Conservation (phyloP, 805 yeast species). For the Candida loeiensis region DNA sequence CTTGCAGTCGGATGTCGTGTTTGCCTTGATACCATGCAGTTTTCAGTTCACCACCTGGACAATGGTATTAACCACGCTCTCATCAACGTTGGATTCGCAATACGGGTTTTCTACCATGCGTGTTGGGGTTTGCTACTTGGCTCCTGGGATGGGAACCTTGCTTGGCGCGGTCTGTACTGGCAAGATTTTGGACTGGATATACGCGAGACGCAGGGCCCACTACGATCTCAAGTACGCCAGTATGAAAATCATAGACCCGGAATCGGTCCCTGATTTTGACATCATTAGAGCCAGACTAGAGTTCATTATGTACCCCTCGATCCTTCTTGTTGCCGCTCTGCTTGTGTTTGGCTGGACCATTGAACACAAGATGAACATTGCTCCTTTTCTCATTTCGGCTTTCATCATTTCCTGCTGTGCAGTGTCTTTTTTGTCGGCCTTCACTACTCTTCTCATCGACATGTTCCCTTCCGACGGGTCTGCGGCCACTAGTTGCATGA, state of each 20-base stretch:
- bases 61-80: constrained; percentile 60
- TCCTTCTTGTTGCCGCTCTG: constrained; percentile 38
- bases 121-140: constrained; percentile 69
- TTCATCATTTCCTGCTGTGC: constrained; percentile 58
- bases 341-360: constrained; percentile 75
- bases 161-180: constrained; percentile 62
- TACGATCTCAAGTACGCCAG: constrained; percentile 24
- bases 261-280: constrained; percentile 39
- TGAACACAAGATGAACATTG: constrained; percentile 41
- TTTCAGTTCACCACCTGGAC: constrained; percentile 70
- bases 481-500: constrained; percentile 69
- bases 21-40: constrained; percentile 55
- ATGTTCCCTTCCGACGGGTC: constrained; percentile 67
- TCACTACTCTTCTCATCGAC: constrained; percentile 72
- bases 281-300: constrained; percentile 53
- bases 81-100: constrained; percentile 47
- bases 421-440: constrained; percentile 53
- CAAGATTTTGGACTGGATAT: constrained; percentile 49
- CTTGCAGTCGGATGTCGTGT: constrained; percentile 40
- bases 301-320: constrained; percentile 39
- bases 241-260: constrained; percentile 4
- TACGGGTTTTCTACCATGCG: constrained; percentile 53
- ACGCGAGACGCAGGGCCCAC: constrained; percentile 28
- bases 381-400: constrained; percentile 56
- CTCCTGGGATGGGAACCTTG: constrained; percentile 68